Conservation (phyloP, 1,284 basidiomycete species). For the Ganoderma boninense region DNA sequence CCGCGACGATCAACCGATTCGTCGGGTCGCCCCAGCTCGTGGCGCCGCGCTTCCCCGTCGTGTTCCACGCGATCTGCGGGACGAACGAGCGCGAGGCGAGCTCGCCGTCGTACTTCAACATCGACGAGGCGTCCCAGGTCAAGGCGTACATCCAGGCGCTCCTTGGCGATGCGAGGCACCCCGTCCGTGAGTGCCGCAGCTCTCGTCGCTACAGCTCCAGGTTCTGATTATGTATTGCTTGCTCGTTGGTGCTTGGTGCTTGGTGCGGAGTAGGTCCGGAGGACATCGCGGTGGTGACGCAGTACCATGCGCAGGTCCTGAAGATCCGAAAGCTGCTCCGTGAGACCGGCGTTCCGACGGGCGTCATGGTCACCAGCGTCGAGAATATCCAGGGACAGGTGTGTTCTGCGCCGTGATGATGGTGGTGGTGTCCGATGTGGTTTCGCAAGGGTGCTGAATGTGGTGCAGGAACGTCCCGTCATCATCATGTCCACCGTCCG, state of each 20-base stretch:
- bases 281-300: slow-evolving; percentile 63
- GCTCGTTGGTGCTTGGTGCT: slow-evolving; percentile 35
- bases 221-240: background rate
- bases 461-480: slow-evolving; percentile 48
- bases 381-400: slow-evolving; percentile 73
- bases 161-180: slow-evolving; percentile 18
- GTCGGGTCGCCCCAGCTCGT: slow-evolving; percentile 29
- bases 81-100: slow-evolving; percentile 51
- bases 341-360: slow-evolving; percentile 39
- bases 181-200: slow-evolving; percentile 19
- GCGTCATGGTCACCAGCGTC: slow-evolving; percentile 62
- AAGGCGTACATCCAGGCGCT: slow-evolving; percentile 48
- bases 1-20: slow-evolving; percentile 45
- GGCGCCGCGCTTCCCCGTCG: slow-evolving; percentile 49
- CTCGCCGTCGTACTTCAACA: slow-evolving; percentile 60
- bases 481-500: slow-evolving; percentile 58
- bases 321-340: slow-evolving; percentile 52
- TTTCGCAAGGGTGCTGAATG: background rate
- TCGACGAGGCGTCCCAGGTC: slow-evolving; percentile 52
- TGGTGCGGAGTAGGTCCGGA: slow-evolving; percentile 7
- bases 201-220: no score
- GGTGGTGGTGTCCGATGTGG: no score
- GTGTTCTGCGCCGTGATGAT: slow-evolving; percentile 20
- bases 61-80: slow-evolving; percentile 56
- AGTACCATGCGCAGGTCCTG: slow-evolving; percentile 62